Evolutionary conservation across 345 rosid genomes (phyloP).

Genomic region (Punica granatum): DNA sequence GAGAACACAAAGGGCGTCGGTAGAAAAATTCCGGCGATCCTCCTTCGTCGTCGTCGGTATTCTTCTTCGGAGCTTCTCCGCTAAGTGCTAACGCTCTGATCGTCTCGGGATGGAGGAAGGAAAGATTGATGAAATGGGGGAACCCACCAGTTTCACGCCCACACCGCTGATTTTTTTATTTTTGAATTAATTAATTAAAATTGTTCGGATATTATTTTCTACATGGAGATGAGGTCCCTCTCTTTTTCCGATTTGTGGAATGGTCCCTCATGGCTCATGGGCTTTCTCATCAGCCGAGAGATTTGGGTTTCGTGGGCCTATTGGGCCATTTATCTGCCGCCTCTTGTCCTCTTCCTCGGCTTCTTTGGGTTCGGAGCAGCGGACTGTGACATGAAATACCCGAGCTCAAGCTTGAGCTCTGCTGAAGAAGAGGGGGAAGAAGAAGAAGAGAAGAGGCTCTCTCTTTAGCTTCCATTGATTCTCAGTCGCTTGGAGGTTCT

Average conservation of each 20-base stretch:
- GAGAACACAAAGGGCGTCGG: neutral
- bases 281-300: neutral
- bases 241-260: too few relatives aligned
- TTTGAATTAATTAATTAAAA: neutral
- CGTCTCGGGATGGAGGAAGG: neutral
- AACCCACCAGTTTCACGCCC: neutral
- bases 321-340: neutral
- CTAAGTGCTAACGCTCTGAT: neutral
- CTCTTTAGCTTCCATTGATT: too few relatives aligned
- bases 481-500: too few relatives aligned
- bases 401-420: too few relatives aligned
- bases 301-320: neutral
- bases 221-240: too few relatives aligned
- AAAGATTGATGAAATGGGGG: neutral
- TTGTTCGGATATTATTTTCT: too few relatives aligned
- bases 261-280: too few relatives aligned
- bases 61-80: neutral
- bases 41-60: too few relatives aligned
- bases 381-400: too few relatives aligned
- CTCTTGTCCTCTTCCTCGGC: neutral
- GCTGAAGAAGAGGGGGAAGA: neutral
- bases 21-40: neutral
- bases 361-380: too few relatives aligned
- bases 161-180: neutral
- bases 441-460: neutral